Percentiles rank a stretch among this genome's conserved stretches.
Evolutionary conservation across 2,329 filamentous ascomycete species (phyloP).

Genomic region (Aureobasidium leucospermi): DNA sequence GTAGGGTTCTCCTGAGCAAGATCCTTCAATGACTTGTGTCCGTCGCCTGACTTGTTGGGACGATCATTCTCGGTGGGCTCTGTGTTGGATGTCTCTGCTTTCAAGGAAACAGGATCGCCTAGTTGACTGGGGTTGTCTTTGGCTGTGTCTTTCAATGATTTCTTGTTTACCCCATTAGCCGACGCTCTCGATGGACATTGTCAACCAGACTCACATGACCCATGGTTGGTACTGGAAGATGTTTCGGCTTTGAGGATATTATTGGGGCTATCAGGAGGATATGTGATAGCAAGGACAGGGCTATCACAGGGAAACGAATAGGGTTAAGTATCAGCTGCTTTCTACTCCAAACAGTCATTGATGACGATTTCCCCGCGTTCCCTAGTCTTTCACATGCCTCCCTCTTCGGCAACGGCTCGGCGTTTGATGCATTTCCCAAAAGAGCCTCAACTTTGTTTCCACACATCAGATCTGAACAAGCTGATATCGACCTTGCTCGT

Average conservation of each 20-base stretch:
- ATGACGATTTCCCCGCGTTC: slow-evolving; percentile 2
- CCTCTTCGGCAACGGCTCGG: background rate
- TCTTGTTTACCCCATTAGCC: background rate
- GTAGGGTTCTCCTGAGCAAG: slow-evolving; percentile 23
- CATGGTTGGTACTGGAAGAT: background rate
- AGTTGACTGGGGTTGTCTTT: slow-evolving; percentile 26
- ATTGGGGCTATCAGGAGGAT: background rate
- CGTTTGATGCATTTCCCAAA: background rate
- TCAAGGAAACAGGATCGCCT: slow-evolving; percentile 30
- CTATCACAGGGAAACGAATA: background rate
- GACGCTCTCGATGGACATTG: background rate
- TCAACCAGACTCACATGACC: background rate
- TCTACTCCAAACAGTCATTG: background rate
- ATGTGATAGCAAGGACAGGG: background rate
- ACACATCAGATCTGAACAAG: background rate
- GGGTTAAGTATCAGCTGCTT: background rate
- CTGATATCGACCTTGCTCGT: background rate
- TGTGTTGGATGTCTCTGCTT: slow-evolving; percentile 28
- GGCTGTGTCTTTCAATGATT: slow-evolving; percentile 19
- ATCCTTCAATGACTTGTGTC: slow-evolving; percentile 21
- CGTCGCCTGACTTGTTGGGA: slow-evolving; percentile 15
- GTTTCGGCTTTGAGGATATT: background rate
- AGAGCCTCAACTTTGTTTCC: background rate
- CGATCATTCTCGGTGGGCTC: slow-evolving; percentile 23
- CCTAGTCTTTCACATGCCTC: slow-evolving; percentile 4